A percentile compares a stretch with the other conserved stretches of the same genome.
Evolutionary conservation across 169 alveolate species (phyloP).

Genomic region (Cryptosporidium ubiquitum): DNA sequence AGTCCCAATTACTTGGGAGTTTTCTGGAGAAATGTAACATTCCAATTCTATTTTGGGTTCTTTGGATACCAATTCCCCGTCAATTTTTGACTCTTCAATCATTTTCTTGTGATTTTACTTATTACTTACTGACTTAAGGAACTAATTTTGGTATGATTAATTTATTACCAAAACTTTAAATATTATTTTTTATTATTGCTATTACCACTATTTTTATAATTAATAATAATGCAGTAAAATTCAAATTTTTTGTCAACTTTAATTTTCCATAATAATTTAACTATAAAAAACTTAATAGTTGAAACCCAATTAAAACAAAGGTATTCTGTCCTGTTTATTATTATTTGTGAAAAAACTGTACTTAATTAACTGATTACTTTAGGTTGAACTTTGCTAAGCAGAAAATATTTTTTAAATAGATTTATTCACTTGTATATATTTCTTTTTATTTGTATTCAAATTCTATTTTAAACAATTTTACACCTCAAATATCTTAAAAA

Average conservation of each 20-base stretch:
- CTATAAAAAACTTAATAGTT: background rate
- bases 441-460: background rate
- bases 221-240: background rate
- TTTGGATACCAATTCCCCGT: background rate
- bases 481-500: background rate
- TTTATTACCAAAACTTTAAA: background rate
- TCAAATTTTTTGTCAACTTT: background rate
- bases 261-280: constrained; percentile 2
- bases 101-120: background rate
- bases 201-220: background rate
- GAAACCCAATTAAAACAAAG: background rate
- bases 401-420: too few relatives aligned
- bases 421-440: too few relatives aligned
- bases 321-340: background rate
- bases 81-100: background rate
- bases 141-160: background rate
- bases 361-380: too few relatives aligned
- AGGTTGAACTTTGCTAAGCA: background rate
- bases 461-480: background rate
- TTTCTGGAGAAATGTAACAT: background rate
- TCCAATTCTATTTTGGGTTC: background rate
- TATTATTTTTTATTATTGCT: background rate
- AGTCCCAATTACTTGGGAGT: background rate
- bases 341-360: too few relatives aligned
- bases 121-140: background rate